Evolutionary conservation across 768 basidiomycete genomes (phyloP).

Genomic region (Tubosaeta sp.): DNA sequence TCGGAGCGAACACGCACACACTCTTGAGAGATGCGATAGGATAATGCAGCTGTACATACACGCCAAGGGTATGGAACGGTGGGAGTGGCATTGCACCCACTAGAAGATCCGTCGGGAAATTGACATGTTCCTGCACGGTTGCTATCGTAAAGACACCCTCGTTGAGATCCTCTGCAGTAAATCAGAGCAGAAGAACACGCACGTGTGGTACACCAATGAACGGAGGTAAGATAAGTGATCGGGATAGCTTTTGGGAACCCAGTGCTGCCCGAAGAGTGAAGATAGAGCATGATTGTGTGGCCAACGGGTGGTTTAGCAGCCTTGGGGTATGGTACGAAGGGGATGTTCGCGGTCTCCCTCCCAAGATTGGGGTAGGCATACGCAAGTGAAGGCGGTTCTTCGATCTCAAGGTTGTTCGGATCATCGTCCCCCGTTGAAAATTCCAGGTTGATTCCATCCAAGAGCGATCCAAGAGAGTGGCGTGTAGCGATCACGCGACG

Average conservation of each 20-base stretch:
- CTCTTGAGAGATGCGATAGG: slow-evolving; percentile 12
- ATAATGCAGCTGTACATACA: background rate
- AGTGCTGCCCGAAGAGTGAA: slow-evolving; percentile 49
- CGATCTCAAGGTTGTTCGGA: slow-evolving; percentile 4
- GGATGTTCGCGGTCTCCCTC: background rate
- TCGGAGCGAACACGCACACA: slow-evolving; percentile 19
- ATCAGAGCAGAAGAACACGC: slow-evolving; percentile 9
- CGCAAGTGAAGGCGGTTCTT: slow-evolving; percentile 15
- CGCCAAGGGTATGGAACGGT: slow-evolving; percentile 19
- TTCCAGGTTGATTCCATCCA: slow-evolving; percentile 26
- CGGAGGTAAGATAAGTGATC: slow-evolving; percentile 27
- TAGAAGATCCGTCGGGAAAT: background rate
- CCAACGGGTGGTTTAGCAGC: slow-evolving; percentile 2
- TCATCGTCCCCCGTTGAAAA: slow-evolving; percentile 1
- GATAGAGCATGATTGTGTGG: slow-evolving; percentile 29
- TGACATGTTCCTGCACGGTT: background rate
- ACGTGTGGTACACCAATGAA: slow-evolving; percentile 35
- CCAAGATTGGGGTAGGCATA: slow-evolving; percentile 8
- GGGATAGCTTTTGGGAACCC: slow-evolving; percentile 42
- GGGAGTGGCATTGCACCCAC: slow-evolving; percentile 16
- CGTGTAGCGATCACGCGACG: slow-evolving; percentile 36
- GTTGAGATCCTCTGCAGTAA: background rate
- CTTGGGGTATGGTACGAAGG: slow-evolving; percentile 7
- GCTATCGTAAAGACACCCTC: background rate
- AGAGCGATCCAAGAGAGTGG: slow-evolving; percentile 27